Conservation (phyloP, 139 green algal species). For the Volvox africanus region DNA sequence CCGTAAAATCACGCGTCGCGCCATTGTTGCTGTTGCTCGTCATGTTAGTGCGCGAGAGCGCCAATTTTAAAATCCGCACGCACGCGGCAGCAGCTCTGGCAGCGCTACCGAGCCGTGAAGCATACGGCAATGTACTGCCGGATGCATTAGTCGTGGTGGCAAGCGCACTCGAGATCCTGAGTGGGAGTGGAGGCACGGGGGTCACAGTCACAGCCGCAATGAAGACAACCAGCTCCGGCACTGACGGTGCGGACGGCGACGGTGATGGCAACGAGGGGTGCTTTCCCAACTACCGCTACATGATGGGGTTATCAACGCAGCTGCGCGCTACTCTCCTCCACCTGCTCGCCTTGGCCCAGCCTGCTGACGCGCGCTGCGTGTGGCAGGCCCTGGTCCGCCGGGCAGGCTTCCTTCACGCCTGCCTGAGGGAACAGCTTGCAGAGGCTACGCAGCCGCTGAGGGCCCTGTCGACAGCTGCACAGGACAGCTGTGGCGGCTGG, state of each 20-base stretch:
- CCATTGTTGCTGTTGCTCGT: constrained; percentile 67
- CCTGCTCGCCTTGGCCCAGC: constrained; percentile 40
- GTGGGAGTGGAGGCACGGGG: constrained; percentile 3
- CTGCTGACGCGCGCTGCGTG: constrained; percentile 12
- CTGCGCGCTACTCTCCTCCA: constrained; percentile 50
- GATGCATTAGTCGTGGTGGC: constrained; percentile 66
- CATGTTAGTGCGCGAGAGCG: constrained; percentile 73
- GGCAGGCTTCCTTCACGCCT: constrained; percentile 11
- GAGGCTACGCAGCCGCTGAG: constrained; percentile 34
- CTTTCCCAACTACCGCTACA: constrained; percentile 51
- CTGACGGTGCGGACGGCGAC: neutral
- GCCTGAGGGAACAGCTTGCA: neutral
- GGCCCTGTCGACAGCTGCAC: neutral
- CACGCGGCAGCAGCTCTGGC: constrained; percentile 73
- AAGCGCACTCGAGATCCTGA: constrained; percentile 55
- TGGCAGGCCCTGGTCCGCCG: constrained; percentile 25
- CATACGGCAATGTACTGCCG: constrained; percentile 59
- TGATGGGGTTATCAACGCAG: constrained; percentile 24
- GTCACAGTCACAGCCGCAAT: too few relatives aligned
- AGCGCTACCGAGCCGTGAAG: constrained; percentile 27
- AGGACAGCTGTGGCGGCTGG: neutral
- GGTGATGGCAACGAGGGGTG: constrained; percentile 13
- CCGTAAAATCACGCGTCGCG: neutral
- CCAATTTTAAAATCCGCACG: constrained; percentile 81
- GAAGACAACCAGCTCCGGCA: neutral